Conservation (phyloP, 768 basidiomycete genomes). For the Hericium alpestre region DNA sequence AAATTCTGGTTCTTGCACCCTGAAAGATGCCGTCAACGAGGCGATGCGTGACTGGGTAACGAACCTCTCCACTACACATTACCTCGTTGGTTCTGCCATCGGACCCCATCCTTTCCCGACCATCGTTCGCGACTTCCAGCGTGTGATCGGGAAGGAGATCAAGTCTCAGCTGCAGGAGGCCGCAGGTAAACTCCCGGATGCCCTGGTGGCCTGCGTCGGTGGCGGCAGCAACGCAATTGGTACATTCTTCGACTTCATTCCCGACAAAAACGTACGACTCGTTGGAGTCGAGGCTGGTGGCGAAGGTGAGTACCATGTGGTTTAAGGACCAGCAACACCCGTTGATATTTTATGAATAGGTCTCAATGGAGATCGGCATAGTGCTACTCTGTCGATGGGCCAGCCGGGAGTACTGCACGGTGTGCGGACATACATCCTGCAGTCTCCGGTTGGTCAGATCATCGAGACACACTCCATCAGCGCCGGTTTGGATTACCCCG, state of each 20-base stretch:
- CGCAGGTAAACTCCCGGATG: constrained; percentile 84
- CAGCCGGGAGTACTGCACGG: constrained; percentile 93
- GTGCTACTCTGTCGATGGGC: constrained; percentile 87
- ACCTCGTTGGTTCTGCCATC: constrained; percentile 93
- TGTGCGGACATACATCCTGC: constrained; percentile 89
- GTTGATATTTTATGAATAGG: constrained; percentile 30
- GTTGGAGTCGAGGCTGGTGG: constrained; percentile 97
- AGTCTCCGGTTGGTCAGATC: constrained; percentile 83
- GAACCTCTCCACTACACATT: constrained; percentile 87
- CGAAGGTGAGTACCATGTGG: constrained; percentile 53
- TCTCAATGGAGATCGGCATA: constrained; percentile 75
- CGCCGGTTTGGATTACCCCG: constrained; percentile 92
- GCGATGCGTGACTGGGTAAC: constrained; percentile 99
- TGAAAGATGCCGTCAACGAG: constrained; percentile 98
- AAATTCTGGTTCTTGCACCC: constrained; percentile 82
- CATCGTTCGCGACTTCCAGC: constrained; percentile 96
- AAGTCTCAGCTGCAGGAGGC: constrained; percentile 68
- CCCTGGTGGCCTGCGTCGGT: constrained; percentile 92
- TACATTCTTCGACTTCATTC: constrained; percentile 94
- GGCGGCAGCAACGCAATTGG: constrained; percentile 98
- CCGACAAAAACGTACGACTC: constrained; percentile 73
- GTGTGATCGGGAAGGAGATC: constrained; percentile 90
- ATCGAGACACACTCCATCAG: constrained; percentile 96
- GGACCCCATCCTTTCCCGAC: constrained; percentile 99
- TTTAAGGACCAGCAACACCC: neutral